Percentiles rank a stretch among this genome's conserved stretches.
Evolutionary conservation across 352 stramenopile species (phyloP).

Genomic region (Globisporangium okanoganense): DNA sequence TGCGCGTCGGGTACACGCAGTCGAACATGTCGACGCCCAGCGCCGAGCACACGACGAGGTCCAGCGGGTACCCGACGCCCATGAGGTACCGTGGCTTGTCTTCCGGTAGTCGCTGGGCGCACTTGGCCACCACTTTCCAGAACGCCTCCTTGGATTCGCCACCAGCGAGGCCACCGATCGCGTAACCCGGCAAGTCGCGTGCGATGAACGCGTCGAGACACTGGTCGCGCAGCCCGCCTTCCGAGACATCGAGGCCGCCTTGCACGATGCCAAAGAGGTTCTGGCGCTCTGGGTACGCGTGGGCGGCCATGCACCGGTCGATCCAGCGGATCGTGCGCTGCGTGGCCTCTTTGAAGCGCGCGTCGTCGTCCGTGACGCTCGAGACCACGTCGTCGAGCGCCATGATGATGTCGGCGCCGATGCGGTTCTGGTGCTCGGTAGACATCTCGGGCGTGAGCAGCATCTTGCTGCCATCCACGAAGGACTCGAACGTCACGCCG

Average conservation of each 20-base stretch:
- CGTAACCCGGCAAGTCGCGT: slow-evolving; percentile 87
- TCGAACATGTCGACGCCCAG: slow-evolving; percentile 98
- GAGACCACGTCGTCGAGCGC: slow-evolving; percentile 96
- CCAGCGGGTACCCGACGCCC: slow-evolving; percentile 96
- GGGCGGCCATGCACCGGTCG: slow-evolving; percentile 92
- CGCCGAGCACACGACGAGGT: slow-evolving; percentile 96
- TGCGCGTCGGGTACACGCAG: slow-evolving; percentile 97
- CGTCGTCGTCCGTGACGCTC: slow-evolving; percentile 83
- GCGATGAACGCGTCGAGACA: slow-evolving; percentile 90
- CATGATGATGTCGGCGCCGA: slow-evolving; percentile 99
- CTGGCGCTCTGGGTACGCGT: slow-evolving; percentile 83
- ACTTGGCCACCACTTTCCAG: slow-evolving; percentile 92
- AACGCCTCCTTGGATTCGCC: slow-evolving; percentile 94
- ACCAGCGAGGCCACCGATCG: slow-evolving; percentile 94
- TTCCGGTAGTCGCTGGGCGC: slow-evolving; percentile 74
- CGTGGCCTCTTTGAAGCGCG: slow-evolving; percentile 90
- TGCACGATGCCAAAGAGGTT: slow-evolving; percentile 98
- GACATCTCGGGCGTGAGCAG: slow-evolving; percentile 91
- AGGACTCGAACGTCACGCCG: slow-evolving; percentile 78
- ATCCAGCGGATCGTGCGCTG: slow-evolving; percentile 93
- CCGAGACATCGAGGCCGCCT: slow-evolving; percentile 90
- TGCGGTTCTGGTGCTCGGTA: slow-evolving; percentile 94
- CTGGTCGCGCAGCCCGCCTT: slow-evolving; percentile 90
- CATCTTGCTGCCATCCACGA: slow-evolving; percentile 89
- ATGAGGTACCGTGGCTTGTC: slow-evolving; percentile 97